Evolutionary conservation across 1,284 basidiomycete genomes (phyloP), one percentile per base, ranked within the genome.

Genomic region (Thecaphora thlaspeos): DNA sequence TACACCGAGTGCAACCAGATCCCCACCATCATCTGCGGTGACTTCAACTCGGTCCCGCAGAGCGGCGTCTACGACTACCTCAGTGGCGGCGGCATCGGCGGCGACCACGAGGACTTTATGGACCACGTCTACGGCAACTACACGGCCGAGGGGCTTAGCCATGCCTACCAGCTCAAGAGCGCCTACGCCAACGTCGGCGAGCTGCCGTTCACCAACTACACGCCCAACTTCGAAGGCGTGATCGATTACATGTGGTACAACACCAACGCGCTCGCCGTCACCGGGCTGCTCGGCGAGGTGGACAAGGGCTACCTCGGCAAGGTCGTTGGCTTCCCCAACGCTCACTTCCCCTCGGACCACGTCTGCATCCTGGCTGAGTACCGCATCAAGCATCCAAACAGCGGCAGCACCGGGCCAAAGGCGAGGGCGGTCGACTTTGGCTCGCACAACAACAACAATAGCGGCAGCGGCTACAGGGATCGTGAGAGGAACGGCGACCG

Each of bases 241-340:
- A 85, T 98, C 71, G 95, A 98, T 80, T 94, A 97, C 78, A 85
- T 98, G 70, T 98, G 91, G 87, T 94, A 91, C 79, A 86, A 88
- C 59, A 83, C 85, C 12, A 82, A 84, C 53, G 89, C 87, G 65
- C 77, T 98, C 51, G 84, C 84, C n/a, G 87, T 91, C 19, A 91
- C 88, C 54, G 87, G 88, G 18, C 85, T 96, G 37, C 82, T 98
- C 42, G 90, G 91, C 18, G 90, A 90, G 76, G 87, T 97, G 49
- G 93, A 97, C 78, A 83, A 82, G 72, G 79, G 79, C 24, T 99
- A 99, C 81, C 80, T 97, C 71, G 85, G 87, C 71, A 92, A 91
- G 80, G 86, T 87, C 11, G 93, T 97, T 48, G 95, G 95, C 26
- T 98, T 98, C 83, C 94, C 94, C 38, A 95, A 96, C 78, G 87